phyloP scores from a whole-genome alignment of 495 filamentous ascomycete species.

The Hamigera avellanea region DNA sequence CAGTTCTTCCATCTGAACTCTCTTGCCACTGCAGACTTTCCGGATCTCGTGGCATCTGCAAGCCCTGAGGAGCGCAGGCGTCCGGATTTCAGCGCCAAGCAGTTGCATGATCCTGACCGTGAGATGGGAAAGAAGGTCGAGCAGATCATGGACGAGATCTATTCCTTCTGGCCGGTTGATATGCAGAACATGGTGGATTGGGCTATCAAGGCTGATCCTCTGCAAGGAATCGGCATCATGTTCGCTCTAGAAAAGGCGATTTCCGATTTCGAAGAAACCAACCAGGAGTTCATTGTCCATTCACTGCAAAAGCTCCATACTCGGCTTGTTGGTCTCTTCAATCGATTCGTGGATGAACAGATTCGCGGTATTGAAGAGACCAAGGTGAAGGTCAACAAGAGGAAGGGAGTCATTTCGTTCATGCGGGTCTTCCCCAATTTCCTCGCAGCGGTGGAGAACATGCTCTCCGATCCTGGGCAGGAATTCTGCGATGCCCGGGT shows the following conservation, averaged over 20 bases:
- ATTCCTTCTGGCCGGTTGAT: constrained; percentile 66
- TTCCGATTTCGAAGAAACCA: constrained; percentile 67
- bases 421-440: constrained; percentile 89
- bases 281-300: constrained; percentile 81
- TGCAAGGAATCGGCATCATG: constrained; percentile 87
- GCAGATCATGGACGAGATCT: constrained; percentile 78
- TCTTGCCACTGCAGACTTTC: constrained; percentile 63
- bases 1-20: constrained; percentile 89
- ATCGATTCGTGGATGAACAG: constrained; percentile 87
- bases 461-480: constrained; percentile 47
- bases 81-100: constrained; percentile 56
- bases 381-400: constrained; percentile 98
- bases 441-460: constrained; percentile 66
- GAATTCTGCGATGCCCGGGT: constrained; percentile 53
- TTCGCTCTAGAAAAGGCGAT: constrained; percentile 69
- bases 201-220: constrained; percentile 64
- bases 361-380: constrained; percentile 93
- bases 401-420: constrained; percentile 90
- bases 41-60: constrained; percentile 57
- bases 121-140: constrained; percentile 67
- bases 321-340: constrained; percentile 64
- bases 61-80: constrained; percentile 55
- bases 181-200: constrained; percentile 76
- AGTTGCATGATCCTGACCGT: constrained; percentile 74
- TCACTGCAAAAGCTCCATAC: constrained; percentile 69